Evolutionary conservation across 1,284 basidiomycete species (phyloP).

Genomic region (Thelephora terrestris): DNA sequence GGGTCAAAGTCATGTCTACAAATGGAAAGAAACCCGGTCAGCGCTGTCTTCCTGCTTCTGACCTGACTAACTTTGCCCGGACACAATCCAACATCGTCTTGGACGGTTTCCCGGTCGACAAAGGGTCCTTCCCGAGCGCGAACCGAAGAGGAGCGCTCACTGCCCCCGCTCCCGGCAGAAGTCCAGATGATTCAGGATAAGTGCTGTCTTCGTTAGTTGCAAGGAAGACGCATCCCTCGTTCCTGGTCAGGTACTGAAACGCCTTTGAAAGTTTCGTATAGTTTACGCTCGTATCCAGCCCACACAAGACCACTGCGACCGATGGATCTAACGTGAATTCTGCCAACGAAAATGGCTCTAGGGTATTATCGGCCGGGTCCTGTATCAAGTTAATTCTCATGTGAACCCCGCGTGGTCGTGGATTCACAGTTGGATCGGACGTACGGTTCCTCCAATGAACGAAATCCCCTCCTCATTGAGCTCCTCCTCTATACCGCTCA

Average conservation of each 20-base stretch:
- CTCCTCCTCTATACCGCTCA: constrained; percentile 90
- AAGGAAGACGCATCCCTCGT: constrained; percentile 78
- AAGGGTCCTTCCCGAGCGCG: constrained; percentile 62
- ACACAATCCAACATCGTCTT: constrained; percentile 93
- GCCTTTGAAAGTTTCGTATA: constrained; percentile 94
- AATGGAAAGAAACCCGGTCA: constrained; percentile 1
- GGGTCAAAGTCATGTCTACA: constrained; percentile 78
- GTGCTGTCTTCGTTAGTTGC: constrained; percentile 92
- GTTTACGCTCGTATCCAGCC: constrained; percentile 71
- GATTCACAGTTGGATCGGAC: constrained; percentile 14
- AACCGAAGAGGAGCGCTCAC: constrained; percentile 77
- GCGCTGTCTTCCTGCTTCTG: constrained; percentile 1
- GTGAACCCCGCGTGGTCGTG: background rate
- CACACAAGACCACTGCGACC: constrained; percentile 88
- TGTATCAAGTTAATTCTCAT: constrained; percentile 20
- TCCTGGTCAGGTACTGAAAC: constrained; percentile 79
- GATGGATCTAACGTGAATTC: constrained; percentile 65
- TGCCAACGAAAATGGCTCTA: constrained; percentile 63
- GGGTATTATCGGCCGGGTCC: constrained; percentile 78
- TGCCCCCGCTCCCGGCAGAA: constrained; percentile 80
- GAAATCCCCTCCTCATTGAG: constrained; percentile 73
- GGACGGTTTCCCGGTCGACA: constrained; percentile 87
- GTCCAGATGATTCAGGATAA: constrained; percentile 73
- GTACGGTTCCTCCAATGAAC: constrained; percentile 80
- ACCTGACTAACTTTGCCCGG: constrained; percentile 72